Base-by-base conservation (phyloP, 345 rosid genomes). In the Cardamine resedifolia region DNA sequence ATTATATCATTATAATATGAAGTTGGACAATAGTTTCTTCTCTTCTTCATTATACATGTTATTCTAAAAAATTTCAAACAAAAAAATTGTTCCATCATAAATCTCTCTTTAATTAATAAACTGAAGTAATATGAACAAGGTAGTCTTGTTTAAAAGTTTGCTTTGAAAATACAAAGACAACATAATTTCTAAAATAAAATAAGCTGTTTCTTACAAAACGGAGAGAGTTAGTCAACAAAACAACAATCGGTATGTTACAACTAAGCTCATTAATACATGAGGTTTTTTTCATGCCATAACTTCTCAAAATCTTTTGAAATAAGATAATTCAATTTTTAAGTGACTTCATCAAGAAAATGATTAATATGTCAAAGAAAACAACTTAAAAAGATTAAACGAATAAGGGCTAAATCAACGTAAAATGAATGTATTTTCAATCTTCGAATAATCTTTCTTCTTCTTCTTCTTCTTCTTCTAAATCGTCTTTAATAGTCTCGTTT, bases 401-500 rank as follows among this genome's bases (percentile, higher is more conserved):
- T 23, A 11, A 5, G 18, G 16, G 45, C 21, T 41, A 11, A 18
- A 38, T 9, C 1, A 43, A 15, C 16, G 33, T 68, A 41, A 53
- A 21, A 44, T 5, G 12, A 62, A 33, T 8, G 8, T 10, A 38
- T 36, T n/a, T 23, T 23, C 34, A 20, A 58, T 20, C 48, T 51
- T 53, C 20, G 20, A 20, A 64, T n/a, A 45, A 56, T 49, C 71
- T 48, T 56, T 64, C 16, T 34, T 59, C 39, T 30, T 56, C 41
- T 34, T 53, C 10, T 21, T 57, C 41, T 48, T 64, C 7, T 49
- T 51, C 10, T 84, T 78, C n/a, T n/a, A n/a, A n/a, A n/a, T n/a
- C n/a, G n/a, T n/a, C n/a, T n/a, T n/a, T n/a, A n/a, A n/a, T n/a
- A 38, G 0, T 66, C 66, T 27, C 52, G 62, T 55, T 76, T 76